Base-by-base conservation (phyloP, 176 grass and related monocot species). In the Carex scoparia region DNA sequence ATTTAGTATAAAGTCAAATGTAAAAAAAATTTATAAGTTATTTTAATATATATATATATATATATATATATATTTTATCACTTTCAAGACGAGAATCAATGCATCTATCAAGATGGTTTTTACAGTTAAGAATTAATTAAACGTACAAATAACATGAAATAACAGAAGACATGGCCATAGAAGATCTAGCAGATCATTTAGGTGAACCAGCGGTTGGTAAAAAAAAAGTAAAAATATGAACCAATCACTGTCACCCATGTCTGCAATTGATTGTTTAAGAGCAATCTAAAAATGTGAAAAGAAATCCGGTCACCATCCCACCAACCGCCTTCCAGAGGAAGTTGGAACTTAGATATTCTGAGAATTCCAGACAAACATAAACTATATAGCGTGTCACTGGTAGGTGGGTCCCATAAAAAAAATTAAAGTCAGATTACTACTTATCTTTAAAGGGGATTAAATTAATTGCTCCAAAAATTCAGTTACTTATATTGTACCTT, bases 261-360 rank as follows among this genome's bases (percentile, higher is more conserved):
- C 46, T 53, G 44, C 44, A 75, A 53, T 23, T 14, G 71, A 66
- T 19, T 66, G 23, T 61, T 4, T n/a, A 7, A 74, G 30, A 49
- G 58, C 16, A 61, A 75, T 28, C 10, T 16, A 2, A 3, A 75
- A 51, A 73, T n/a, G 19, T 75, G 46, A 30, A 13, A 68, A 5
- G 71, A 75, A 4, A 51, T 23, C 71, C 11, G 44, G 71, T 75
- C 44, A 75, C 46, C 11, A 75, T 75, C 71, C 19, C 71, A 75
- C 44, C 71, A 75, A 75, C 71, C 71, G 19, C 23, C 42, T 75
- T 75, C 71, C 70, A 75, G 71, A 68, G 13, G 13, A 37, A 14
- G 0, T 13, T 10, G 13, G 13, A 37, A 14, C 2, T 13, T 10
- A 0, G 2, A 68, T 37, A 6, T 68, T 35, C 65, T 67, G 30